Evolutionary conservation across 2,329 filamentous ascomycete species (phyloP).

Genomic region (Sporothrix mexicana): DNA sequence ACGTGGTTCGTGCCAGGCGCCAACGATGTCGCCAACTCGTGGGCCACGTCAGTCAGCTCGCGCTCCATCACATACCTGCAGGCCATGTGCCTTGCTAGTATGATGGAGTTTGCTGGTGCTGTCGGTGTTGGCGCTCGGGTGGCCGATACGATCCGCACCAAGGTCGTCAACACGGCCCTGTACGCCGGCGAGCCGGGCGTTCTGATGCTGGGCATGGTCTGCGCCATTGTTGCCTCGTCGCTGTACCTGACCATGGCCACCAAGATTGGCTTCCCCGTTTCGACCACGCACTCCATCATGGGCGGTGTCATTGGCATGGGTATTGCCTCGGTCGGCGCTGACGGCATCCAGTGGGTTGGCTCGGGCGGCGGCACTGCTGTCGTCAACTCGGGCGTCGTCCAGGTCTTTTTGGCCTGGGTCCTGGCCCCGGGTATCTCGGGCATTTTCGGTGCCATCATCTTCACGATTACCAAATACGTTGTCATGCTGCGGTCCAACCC

Average conservation of each 20-base stretch:
- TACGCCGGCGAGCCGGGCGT: constrained; percentile 57
- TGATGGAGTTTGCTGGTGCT: constrained; percentile 68
- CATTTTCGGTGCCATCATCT: constrained; percentile 59
- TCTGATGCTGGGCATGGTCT: constrained; percentile 65
- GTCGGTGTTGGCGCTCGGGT: constrained; percentile 66
- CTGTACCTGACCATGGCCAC: constrained; percentile 64
- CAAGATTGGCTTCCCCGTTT: constrained; percentile 61
- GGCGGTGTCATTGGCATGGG: constrained; percentile 66
- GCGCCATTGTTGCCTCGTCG: constrained; percentile 59
- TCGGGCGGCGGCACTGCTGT: constrained; percentile 46
- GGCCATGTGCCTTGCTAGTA: constrained; percentile 62
- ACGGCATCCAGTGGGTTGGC: constrained; percentile 61
- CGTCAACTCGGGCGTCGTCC: constrained; percentile 58
- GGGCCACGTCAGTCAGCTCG: constrained; percentile 75
- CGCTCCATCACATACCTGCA: constrained; percentile 67
- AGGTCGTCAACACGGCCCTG: constrained; percentile 57
- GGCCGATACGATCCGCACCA: constrained; percentile 66
- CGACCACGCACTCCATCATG: constrained; percentile 66
- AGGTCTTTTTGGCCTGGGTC: constrained; percentile 66
- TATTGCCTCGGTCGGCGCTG: constrained; percentile 58
- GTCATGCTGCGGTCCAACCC: constrained; percentile 61
- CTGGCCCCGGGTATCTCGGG: constrained; percentile 64
- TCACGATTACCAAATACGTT: constrained; percentile 61
- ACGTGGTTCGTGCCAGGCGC: constrained; percentile 46
- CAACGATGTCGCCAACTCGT: constrained; percentile 77